Evolutionary conservation across 2,329 filamentous ascomycete species (phyloP).

Genomic region (Ophiocordyceps robertsii): DNA sequence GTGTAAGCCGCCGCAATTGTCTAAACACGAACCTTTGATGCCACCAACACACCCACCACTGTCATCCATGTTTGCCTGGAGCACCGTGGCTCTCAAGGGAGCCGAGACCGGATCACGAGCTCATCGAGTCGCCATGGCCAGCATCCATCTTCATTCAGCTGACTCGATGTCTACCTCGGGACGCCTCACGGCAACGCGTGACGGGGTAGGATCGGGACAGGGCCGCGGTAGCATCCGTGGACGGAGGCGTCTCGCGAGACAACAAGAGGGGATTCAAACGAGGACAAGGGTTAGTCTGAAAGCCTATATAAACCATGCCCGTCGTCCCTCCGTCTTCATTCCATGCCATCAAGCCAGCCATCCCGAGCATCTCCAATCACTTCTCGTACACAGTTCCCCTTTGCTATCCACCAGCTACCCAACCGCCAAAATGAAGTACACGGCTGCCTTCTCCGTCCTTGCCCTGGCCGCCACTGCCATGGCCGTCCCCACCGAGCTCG

Average conservation of each 20-base stretch:
- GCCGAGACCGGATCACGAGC: no score
- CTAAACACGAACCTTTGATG: no score
- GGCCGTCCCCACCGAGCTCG: constrained; percentile 1
- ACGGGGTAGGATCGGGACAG: no score
- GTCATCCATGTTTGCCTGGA: no score
- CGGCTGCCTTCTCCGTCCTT: constrained; percentile 1
- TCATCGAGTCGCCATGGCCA: no score
- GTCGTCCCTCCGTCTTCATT: background rate
- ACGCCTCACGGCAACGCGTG: no score
- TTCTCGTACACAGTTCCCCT: background rate
- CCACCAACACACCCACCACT: no score
- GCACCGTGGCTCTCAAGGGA: no score
- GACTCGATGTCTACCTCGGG: no score
- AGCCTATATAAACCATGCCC: background rate
- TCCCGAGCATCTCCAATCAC: background rate
- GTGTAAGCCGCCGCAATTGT: no score
- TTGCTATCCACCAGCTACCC: background rate
- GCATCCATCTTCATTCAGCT: no score
- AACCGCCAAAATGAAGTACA: constrained; percentile 2
- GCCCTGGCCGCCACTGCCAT: constrained; percentile 1
- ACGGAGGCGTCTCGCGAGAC: background rate
- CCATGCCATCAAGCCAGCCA: background rate
- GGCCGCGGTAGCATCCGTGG: no score
- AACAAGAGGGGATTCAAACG: background rate
- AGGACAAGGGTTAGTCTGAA: background rate